Base-by-base conservation (phyloP, 192 early-diverging fungal genomes). In the Dissophora globulifera region DNA sequence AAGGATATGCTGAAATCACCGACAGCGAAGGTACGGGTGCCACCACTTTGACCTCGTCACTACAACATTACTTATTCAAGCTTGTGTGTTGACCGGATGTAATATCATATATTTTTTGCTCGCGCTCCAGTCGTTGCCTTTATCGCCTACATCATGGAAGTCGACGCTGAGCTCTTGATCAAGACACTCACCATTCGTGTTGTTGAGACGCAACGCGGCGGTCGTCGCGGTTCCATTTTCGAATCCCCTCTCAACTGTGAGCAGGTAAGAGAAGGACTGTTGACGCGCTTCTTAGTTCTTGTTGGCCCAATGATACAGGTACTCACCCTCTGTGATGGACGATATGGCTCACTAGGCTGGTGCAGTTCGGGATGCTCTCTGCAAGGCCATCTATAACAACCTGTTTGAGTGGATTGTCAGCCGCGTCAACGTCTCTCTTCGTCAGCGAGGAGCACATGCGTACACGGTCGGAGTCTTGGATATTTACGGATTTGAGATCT, bases 401-500 rank as follows among this genome's bases (percentile, higher is more conserved):
- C 62, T 98, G 79, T 99, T 99, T 59, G 96, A 99, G 81, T 99
- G 96, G 96, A 98, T 99, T 60, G 95, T 99, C 20, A 86, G 89
- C 51, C 90, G 92, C 54, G 92, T 99, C 55, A 99, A 99, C 65
- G 82, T 84, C 41, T 94, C 97, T 17, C 86, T 99, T 79, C 82
- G 89, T 66, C 79, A 85, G 29, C 81, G 88, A 52, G 71, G 80
- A 57, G 79, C 86, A 43, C 67, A 86, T 32, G 67, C 82, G n/a
- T 89, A 88, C 66, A 88, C 87, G 22, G 86, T 98, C 42, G 97
- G 97, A 62, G 96, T 99, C 42, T 78, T 99, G 60, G 96, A 99
- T 83, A 99, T 99, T 74, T 99, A 98, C 64, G 98, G 98, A 26
- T 99, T 99, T 62, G 97, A 99, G 86, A 92, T 94, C 67, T 95